Evolutionary conservation across 345 rosid genomes (phyloP).

Genomic region (Eucalyptus sideroxylon): DNA sequence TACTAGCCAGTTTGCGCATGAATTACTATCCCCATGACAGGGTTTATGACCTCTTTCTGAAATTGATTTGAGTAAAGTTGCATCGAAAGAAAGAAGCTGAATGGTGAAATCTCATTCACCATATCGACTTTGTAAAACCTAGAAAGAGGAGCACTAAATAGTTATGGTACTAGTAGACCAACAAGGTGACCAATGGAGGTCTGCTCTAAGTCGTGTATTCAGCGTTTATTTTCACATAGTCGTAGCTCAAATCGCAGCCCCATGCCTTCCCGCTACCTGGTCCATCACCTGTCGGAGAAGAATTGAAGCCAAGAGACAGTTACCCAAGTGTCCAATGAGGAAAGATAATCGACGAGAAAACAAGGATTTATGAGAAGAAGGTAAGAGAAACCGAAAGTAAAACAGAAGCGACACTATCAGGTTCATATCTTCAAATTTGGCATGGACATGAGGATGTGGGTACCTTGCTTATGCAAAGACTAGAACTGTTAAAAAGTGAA

Average conservation of each 20-base stretch:
- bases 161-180: not conserved
- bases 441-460: not conserved
- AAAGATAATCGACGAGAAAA: not conserved
- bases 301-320: not conserved
- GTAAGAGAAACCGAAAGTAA: not conserved
- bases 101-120: not conserved
- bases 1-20: not conserved
- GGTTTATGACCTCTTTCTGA: not conserved
- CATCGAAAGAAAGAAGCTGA: not conserved
- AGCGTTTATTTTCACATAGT: conserved; percentile 81
- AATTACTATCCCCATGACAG: not conserved
- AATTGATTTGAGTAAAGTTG: not conserved
- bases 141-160: not conserved
- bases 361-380: not conserved
- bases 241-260: conserved; percentile 89
- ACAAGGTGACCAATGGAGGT: not conserved
- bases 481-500: not conserved
- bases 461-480: not conserved
- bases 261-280: conserved; percentile 57
- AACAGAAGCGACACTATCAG: not conserved
- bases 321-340: not conserved
- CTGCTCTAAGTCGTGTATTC: conserved; percentile 59
- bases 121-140: not conserved
- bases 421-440: not conserved
- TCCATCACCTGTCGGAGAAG: conserved; percentile 39